Evolutionary conservation across 106 monocot genomes (phyloP), one percentile per base, ranked within the genome.

Genomic region (Dendrobium officinale): DNA sequence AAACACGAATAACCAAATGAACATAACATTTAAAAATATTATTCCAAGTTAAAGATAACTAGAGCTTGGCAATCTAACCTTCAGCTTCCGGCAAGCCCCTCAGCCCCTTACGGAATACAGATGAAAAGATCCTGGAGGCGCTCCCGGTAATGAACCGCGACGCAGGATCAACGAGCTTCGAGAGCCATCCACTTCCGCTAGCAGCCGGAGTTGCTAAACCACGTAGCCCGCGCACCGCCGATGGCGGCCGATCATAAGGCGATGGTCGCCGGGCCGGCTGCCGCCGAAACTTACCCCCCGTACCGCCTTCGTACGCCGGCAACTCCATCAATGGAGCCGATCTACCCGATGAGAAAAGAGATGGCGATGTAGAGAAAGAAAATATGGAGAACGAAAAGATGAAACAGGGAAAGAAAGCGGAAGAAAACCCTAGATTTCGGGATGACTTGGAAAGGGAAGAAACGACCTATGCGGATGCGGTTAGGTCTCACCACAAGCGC

Each of bases 81-180:
- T 70, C 67, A 56, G 79, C 17, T 11, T 68, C 54, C 31, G 80
- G 85, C 5, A 77, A 81, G 6, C 86, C 80, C 26, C 61, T 77
- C 27, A 88, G 87, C 4, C 87, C 83, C 79, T 88, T 88, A 61
- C 86, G 79, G 84, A 88, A 86, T 10, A 96, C 79, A 17, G 95
- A 91, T 18, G 93, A 77, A 80, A 92, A 90, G 26, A 96, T 37
- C 72, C 78, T 85, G 27, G 90, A 82, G 40, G 96, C 96, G 48
- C 93, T 76, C 17, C 77, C 49, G 43, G 85, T 18, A 56, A 96
- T 82, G 81, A 96, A 49, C 73, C 89, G 83, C 0, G 95, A 89
- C 6, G 95, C 93, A 10, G 95, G 93, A 66, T 93, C 90, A 15
- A 96, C 91, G 10, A 96, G 56, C 88, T 81, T 88, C 41, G 96